Evolutionary conservation across 139 green algal genomes (phyloP).

Genomic region (Desmodesmus armatus): DNA sequence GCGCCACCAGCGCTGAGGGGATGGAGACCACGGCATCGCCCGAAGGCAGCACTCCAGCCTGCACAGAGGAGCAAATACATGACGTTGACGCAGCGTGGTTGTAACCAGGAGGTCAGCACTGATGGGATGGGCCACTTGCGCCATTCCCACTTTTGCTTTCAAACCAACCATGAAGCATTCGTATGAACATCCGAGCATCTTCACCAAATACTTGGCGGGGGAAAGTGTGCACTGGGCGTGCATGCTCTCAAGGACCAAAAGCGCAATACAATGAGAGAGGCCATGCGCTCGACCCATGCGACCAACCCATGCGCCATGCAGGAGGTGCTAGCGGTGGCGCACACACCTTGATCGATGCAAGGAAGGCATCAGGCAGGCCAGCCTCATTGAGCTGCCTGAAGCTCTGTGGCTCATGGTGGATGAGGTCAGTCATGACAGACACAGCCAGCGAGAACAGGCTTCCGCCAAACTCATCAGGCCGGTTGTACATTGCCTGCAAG

Average conservation of each 20-base stretch:
- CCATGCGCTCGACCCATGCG: too few relatives aligned
- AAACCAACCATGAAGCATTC: too few relatives aligned
- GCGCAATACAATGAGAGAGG: too few relatives aligned
- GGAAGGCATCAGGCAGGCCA: constrained; percentile 85
- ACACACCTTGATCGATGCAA: constrained; percentile 70
- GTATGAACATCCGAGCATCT: too few relatives aligned
- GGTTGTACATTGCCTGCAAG: constrained; percentile 82
- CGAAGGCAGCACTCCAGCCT: constrained; percentile 54
- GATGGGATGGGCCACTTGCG: too few relatives aligned
- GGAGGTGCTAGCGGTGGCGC: not conserved
- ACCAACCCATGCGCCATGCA: not conserved
- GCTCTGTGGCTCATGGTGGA: constrained; percentile 94
- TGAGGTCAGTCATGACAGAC: constrained; percentile 87
- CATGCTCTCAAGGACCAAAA: not conserved
- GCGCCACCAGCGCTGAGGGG: constrained; percentile 84
- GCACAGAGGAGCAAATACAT: too few relatives aligned
- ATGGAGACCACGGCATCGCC: constrained; percentile 85
- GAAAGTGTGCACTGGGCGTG: too few relatives aligned
- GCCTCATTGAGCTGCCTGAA: constrained; percentile 82
- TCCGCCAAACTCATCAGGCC: constrained; percentile 84
- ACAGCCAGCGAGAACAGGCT: constrained; percentile 91
- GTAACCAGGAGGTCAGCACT: constrained; percentile 3
- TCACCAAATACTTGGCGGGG: too few relatives aligned
- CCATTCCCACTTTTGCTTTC: too few relatives aligned
- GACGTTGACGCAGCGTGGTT: too few relatives aligned